Evolutionary conservation across 148 eudicot species (phyloP).

Genomic region (Fagopyrum homotropicum): DNA sequence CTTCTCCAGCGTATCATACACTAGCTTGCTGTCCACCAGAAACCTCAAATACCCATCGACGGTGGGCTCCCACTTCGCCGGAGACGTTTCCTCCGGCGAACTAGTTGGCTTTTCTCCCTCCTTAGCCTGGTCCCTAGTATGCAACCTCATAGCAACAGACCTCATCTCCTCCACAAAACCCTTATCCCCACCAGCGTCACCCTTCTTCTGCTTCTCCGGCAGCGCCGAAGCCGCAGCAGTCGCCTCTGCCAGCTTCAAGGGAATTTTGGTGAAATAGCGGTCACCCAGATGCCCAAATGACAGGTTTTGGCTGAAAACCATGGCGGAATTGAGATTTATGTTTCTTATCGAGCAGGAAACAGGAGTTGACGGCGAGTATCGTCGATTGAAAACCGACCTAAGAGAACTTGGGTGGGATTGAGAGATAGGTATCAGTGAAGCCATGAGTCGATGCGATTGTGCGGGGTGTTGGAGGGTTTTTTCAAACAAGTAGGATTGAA

Average conservation of each 20-base stretch:
- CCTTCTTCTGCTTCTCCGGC: constrained; percentile 33
- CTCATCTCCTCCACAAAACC: constrained; percentile 99
- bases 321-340: constrained; percentile 14
- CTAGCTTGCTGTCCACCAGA: constrained; percentile 87
- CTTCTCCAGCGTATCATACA: constrained; percentile 72
- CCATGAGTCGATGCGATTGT: not conserved
- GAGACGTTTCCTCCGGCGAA: constrained; percentile 45
- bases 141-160: constrained; percentile 86
- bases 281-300: not conserved
- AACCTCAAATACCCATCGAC: constrained; percentile 88
- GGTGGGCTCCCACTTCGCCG: constrained; percentile 75
- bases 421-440: constrained; percentile 17
- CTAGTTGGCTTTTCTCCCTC: constrained; percentile 73
- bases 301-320: constrained; percentile 19
- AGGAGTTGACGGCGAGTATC: constrained; percentile 14
- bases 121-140: constrained; percentile 70
- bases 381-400: constrained; percentile 19
- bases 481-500: not conserved
- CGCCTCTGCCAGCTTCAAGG: constrained; percentile 19
- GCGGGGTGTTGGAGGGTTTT: not conserved
- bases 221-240: constrained; percentile 23
- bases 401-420: constrained; percentile 21
- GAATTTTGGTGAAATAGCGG: constrained; percentile 15
- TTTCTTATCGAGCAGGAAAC: constrained; percentile 16
- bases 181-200: constrained; percentile 52